Base-by-base conservation (phyloP, 1,284 basidiomycete species). In the Moniliophthora roreri region DNA sequence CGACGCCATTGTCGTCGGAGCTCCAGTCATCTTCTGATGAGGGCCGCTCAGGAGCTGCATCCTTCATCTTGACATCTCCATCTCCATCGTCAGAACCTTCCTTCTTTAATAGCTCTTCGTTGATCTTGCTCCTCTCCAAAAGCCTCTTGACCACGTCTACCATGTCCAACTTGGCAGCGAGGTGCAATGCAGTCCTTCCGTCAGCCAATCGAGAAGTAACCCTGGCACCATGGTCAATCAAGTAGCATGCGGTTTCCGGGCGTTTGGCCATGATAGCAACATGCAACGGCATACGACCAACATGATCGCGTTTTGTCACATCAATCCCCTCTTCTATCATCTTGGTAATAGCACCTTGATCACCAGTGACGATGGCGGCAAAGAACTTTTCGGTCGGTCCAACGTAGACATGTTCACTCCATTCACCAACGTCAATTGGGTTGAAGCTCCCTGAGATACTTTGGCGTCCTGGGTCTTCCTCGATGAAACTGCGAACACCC, bases 381-480 rank as follows among this genome's bases (percentile, higher is more conserved):
- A 84, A 83, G 50, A 85, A 75, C 55, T 75, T 72, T 56, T 79
- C 76, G 0, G 73, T 75, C 13, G 73, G 71, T 2, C 76, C 78
- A 57, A 82, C 71, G 63, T 84, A 85, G 2, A 78, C 80, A 53
- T 81, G 78, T 38, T 73, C 79, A 49, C 76, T 75, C 83, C 83
- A 85, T 69, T 84, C 81, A 8, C 80, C 81, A n/a, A 76, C 78
- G 57, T 85, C 81, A 56, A 84, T 83, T 0, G 82, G 82, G 50
- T 82, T 79, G 71, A 85, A 85, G 58, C 79, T 81, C 2, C 82
- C 82, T 0, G 81, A 77, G 34, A 84, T 77, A 46, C 69, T 78
- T 62, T 85, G 82, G 15, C 81, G 78, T 0, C 82, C 82, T 1
- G 82, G 80, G 56, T 84, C 75, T 48, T 83, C 80, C 58, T 79